Evolutionary conservation across 1,284 basidiomycete species (phyloP).

Genomic region (Bondarzewia mesenterica): DNA sequence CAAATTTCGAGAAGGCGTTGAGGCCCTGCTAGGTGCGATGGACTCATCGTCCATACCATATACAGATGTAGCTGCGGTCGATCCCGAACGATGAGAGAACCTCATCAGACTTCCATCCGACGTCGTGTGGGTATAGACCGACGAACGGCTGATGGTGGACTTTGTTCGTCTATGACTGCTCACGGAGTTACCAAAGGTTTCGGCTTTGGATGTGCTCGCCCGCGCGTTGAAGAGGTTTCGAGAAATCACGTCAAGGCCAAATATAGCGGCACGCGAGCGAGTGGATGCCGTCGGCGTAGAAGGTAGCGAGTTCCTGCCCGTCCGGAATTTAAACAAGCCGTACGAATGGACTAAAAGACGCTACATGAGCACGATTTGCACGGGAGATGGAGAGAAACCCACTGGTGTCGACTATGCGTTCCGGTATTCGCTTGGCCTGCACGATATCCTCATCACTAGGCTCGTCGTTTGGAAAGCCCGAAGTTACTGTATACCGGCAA

Average conservation of each 20-base stretch:
- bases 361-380: constrained; percentile 5
- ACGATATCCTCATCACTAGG: constrained; percentile 70
- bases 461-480: constrained; percentile 64
- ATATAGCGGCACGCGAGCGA: constrained; percentile 72
- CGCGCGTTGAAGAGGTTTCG: constrained; percentile 64
- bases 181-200: constrained; percentile 64
- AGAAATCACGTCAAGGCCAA: constrained; percentile 79
- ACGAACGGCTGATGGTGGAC: constrained; percentile 62
- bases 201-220: constrained; percentile 52
- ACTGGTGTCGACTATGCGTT: constrained; percentile 76
- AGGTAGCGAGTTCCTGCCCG: constrained; percentile 66
- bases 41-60: constrained; percentile 54
- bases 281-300: constrained; percentile 66
- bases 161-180: constrained; percentile 56
- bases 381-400: constrained; percentile 20
- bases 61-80: constrained; percentile 54
- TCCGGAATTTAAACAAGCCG: constrained; percentile 79
- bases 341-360: constrained; percentile 66
- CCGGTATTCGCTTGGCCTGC: constrained; percentile 65
- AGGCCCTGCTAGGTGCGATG: constrained; percentile 34
- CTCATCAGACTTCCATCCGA: constrained; percentile 55
- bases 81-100: constrained; percentile 62
- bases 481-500: constrained; percentile 67
- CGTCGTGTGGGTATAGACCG: constrained; percentile 52
- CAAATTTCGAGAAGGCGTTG: constrained; percentile 46